These are phyloP conservation scores for Gymnopus androsaceus DNA, from an alignment of 1,284 basidiomycete species.

Conservation along the genomic window DNA sequence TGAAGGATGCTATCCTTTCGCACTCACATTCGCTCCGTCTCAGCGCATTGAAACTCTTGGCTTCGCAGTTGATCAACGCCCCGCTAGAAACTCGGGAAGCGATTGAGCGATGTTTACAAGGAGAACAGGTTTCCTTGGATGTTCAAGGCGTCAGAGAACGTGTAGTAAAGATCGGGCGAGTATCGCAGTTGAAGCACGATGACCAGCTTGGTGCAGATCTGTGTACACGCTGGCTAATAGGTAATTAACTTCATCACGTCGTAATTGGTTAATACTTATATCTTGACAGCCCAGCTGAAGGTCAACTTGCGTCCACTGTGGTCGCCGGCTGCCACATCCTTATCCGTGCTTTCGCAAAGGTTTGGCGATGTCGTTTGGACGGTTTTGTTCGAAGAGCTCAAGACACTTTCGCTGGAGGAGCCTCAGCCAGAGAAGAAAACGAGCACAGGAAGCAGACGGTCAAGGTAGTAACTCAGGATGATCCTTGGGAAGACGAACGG, in stretches of 20 bases:
- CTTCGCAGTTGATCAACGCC: slow-evolving; percentile 43
- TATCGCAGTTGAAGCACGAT: slow-evolving; percentile 55
- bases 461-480: slow-evolving; percentile 34
- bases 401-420: slow-evolving; percentile 25
- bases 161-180: slow-evolving; percentile 67
- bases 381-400: slow-evolving; percentile 66
- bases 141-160: slow-evolving; percentile 83
- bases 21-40: slow-evolving; percentile 61
- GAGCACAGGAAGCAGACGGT: slow-evolving; percentile 15
- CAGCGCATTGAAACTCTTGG: slow-evolving; percentile 55
- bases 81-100: slow-evolving; percentile 54
- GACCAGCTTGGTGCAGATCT: slow-evolving; percentile 57
- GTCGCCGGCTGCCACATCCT: slow-evolving; percentile 74
- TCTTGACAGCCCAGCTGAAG: slow-evolving; percentile 77
- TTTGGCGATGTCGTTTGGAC: slow-evolving; percentile 76
- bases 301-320: slow-evolving; percentile 89
- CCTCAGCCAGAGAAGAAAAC: slow-evolving; percentile 22
- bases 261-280: slow-evolving; percentile 9
- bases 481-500: slow-evolving; percentile 65
- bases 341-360: slow-evolving; percentile 59
- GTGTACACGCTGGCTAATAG: slow-evolving; percentile 65
- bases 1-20: slow-evolving; percentile 54
- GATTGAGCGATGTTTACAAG: slow-evolving; percentile 65
- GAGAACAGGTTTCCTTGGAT: slow-evolving; percentile 75
- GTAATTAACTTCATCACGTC: slow-evolving; percentile 30